These are phyloP conservation scores for Eucalyptus cladocalyx DNA, from an alignment of 345 rosid species.

Conservation along the genomic window DNA sequence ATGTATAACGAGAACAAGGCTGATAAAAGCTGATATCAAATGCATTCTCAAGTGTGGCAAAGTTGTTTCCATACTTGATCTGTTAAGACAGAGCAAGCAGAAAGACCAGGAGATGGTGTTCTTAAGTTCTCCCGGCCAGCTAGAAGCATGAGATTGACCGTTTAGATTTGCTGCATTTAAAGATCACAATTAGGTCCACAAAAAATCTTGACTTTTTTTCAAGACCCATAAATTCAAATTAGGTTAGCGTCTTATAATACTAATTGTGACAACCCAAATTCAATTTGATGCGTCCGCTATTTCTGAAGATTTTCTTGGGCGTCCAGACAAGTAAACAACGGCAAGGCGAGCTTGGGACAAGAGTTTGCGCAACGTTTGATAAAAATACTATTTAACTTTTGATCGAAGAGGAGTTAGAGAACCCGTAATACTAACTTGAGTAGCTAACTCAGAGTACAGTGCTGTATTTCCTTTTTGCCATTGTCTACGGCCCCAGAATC, in stretches of 20 bases:
- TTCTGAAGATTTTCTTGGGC: not conserved
- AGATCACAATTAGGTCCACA: not conserved
- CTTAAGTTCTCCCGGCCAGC: not conserved
- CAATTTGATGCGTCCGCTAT: not conserved
- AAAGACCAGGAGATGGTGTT: not conserved
- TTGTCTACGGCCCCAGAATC: not conserved
- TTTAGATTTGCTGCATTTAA: not conserved
- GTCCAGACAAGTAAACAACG: not conserved
- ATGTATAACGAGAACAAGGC: not conserved
- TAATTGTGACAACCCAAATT: not conserved
- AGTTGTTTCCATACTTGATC: not conserved
- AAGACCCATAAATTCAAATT: not conserved
- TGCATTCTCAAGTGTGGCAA: not conserved
- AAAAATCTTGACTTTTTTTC: not conserved
- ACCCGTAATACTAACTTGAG: not conserved
- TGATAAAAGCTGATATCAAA: not conserved
- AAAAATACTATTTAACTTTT: not conserved
- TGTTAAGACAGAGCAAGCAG: not conserved
- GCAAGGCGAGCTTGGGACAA: not conserved
- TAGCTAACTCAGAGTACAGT: not conserved
- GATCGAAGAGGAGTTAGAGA: not conserved
- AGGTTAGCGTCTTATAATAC: not conserved
- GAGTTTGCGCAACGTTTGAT: not conserved
- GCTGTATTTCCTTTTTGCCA: not conserved
- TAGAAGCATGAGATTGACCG: not conserved